A percentile compares a stretch with the other conserved stretches of the same genome.
Conservation (phyloP, 73 alveolate species). For the Uronychia setigera region DNA sequence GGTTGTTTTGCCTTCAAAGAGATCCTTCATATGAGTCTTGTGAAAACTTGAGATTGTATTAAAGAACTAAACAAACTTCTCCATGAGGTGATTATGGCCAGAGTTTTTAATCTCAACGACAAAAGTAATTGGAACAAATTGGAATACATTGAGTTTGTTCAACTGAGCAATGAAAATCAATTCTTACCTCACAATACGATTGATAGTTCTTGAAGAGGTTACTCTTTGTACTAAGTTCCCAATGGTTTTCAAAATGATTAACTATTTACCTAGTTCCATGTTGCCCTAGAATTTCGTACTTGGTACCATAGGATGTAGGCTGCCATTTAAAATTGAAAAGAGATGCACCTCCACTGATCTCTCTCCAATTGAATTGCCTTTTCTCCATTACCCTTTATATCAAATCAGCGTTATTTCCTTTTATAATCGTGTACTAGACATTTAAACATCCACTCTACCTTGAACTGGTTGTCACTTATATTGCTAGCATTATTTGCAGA, state of each 20-base stretch:
- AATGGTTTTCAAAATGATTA: conserved; percentile 50
- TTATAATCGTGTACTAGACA: background rate
- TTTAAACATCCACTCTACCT: background rate
- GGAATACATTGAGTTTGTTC: conserved; percentile 31
- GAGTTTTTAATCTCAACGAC: conserved; percentile 23
- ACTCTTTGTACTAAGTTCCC: conserved; percentile 26
- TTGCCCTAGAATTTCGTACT: conserved; percentile 21
- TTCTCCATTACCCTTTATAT: conserved; percentile 25
- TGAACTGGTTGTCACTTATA: background rate
- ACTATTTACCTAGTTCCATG: conserved; percentile 35
- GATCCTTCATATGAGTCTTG: too few relatives aligned
- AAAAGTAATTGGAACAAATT: conserved; percentile 33
- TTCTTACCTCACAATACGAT: conserved; percentile 14
- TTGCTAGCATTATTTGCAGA: background rate
- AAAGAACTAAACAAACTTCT: conserved; percentile 18
- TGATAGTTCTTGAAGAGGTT: conserved; percentile 20
- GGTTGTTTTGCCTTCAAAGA: too few relatives aligned
- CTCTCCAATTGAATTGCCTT: conserved; percentile 26
- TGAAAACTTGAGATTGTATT: too few relatives aligned
- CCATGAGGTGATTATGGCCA: background rate
- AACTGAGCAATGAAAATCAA: background rate
- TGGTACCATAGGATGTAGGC: conserved; percentile 30
- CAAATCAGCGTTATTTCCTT: conserved; percentile 37
- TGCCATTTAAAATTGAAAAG: conserved; percentile 52
- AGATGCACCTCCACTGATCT: conserved; percentile 8